Evolutionary conservation across 768 basidiomycete genomes (phyloP), one percentile per base, ranked within the genome.

Genomic region (Boletellus sp.): DNA sequence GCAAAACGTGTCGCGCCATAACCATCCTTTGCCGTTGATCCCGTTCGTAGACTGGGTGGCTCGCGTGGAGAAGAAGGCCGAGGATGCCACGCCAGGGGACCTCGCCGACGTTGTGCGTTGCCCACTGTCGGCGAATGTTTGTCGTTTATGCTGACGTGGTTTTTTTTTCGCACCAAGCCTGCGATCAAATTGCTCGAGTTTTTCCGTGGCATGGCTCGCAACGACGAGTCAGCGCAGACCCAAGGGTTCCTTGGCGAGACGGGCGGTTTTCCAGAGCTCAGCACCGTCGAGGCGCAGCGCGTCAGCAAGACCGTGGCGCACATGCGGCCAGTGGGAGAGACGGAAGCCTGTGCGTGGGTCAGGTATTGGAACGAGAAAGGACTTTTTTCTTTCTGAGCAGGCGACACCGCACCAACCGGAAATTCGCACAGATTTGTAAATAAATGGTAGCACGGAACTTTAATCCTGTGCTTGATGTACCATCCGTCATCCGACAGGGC

Each of bases 31-130:
- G 11, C 50, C 54, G 2, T 44, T 68, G 15, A 22, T 68, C 5
- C 50, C 64, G 10, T 57, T 69, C 22, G 41, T 45, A 6, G 62
- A 67, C 13, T 73, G 72, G 70, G 54, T 72, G 16, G 41, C 42
- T 1, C 48, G 53, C 2, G 34, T 73, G 15, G 61, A 71, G 43
- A 49, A 52, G 34, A 60, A 50, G 7, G 60, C 66, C 5, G 60
- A 59, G 6, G 56, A 8, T 2, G 49, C 36, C 15, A 51, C 38
- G 10, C n/a, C 38, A 10, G 49, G 60, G 16, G 40, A 52, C 42
- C 42, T 54, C 4, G n/a, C 22, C 23, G 11, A 45, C 9, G 42
- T 52, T n/a, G 48, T 54, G 39, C 42, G 28, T 28, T 28, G 28
- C 11, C 28, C 28, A 28, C 28, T 1, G 28, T 28, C 28, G 8